phyloP scores from a whole-genome alignment of 805 yeast species.

The Starmerella potacharoeniae region DNA sequence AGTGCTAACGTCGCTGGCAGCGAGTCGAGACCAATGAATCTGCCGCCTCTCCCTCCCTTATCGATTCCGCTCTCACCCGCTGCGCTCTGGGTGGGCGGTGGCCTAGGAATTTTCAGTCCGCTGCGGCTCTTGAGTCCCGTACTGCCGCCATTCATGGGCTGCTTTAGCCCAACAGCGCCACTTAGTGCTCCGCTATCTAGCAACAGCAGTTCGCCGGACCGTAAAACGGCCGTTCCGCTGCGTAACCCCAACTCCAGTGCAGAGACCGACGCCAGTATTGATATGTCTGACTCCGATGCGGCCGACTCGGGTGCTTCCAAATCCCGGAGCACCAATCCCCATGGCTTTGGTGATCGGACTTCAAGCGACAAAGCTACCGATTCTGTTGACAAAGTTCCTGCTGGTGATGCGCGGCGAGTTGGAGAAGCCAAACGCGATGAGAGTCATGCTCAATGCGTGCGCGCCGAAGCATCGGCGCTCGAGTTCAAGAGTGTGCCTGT shows the following conservation, averaged over 20 bases:
- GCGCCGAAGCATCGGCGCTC: too few species aligned
- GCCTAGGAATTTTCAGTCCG: neutral
- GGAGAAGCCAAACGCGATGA: too few species aligned
- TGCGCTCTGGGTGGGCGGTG: neutral
- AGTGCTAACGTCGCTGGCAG: neutral
- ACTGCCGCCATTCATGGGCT: neutral
- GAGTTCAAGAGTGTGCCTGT: neutral
- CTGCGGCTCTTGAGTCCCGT: neutral
- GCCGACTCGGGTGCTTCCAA: too few species aligned
- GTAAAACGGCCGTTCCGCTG: neutral
- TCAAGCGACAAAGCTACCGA: too few species aligned
- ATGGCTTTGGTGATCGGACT: too few species aligned
- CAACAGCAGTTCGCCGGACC: neutral
- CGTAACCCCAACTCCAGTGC: too few species aligned
- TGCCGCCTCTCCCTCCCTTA: neutral
- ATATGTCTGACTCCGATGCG: too few species aligned
- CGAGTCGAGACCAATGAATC: neutral
- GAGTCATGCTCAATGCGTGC: too few species aligned
- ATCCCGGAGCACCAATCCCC: too few species aligned
- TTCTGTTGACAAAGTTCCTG: too few species aligned
- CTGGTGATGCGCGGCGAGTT: too few species aligned
- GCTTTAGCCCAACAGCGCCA: neutral
- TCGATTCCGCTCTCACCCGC: neutral
- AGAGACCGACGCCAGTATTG: too few species aligned
- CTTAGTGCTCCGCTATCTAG: neutral